These are phyloP conservation scores for Litsea cubeba DNA, from an alignment of 164 flowering plant genomes.

Conservation along the genomic window DNA sequence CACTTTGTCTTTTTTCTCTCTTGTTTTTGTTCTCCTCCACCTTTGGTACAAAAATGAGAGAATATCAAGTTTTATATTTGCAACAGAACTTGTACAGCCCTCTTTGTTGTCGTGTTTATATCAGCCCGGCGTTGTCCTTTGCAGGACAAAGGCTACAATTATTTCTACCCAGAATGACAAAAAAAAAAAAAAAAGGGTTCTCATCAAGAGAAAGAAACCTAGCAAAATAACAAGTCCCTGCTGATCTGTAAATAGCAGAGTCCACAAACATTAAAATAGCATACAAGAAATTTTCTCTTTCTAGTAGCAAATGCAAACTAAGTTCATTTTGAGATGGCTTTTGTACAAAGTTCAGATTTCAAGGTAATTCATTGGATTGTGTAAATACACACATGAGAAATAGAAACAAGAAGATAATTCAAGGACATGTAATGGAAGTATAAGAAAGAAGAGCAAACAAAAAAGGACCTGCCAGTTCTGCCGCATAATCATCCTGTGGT, in stretches of 20 bases:
- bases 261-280: background rate
- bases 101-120: no score
- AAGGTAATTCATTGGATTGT: background rate
- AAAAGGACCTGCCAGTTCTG: constrained; percentile 79
- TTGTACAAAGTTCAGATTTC: background rate
- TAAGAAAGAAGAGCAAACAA: constrained; percentile 1
- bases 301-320: background rate
- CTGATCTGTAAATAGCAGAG: background rate
- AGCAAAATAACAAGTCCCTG: background rate
- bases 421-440: background rate
- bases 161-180: background rate
- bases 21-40: no score
- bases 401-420: no score
- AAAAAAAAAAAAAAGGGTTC: background rate
- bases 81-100: no score
- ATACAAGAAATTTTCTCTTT: background rate
- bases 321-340: no score
- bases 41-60: no score
- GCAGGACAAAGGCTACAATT: no score
- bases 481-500: constrained; percentile 97
- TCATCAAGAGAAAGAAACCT: background rate
- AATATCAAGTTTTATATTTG: no score
- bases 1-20: no score
- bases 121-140: no score
- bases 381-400: background rate